Percentiles rank a stretch among this genome's conserved stretches.
These are phyloP conservation scores for Aspergillus fijiensis DNA, from an alignment of 2,329 filamentous ascomycete genomes.

Conservation along the genomic window DNA sequence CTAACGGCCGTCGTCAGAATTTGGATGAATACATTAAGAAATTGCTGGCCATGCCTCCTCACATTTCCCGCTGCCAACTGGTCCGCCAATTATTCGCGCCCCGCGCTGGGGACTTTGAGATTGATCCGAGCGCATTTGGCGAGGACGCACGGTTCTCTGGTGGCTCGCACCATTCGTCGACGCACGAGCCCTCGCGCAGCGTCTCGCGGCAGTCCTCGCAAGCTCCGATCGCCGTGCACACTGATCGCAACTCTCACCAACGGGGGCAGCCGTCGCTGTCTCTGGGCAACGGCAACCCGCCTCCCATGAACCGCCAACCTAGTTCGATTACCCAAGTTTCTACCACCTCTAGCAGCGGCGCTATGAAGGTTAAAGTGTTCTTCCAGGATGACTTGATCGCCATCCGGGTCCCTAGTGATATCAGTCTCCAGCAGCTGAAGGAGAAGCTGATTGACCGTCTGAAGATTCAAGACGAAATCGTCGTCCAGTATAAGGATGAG, in stretches of 20 bases:
- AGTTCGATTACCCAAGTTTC: constrained; percentile 55
- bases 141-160: constrained; percentile 75
- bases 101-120: constrained; percentile 87
- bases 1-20: constrained; percentile 86
- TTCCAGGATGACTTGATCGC: constrained; percentile 90
- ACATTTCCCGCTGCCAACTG: constrained; percentile 80
- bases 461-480: constrained; percentile 73
- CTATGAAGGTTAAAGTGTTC: constrained; percentile 92
- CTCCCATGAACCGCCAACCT: constrained; percentile 49
- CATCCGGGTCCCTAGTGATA: constrained; percentile 80
- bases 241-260: constrained; percentile 42
- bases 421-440: constrained; percentile 73
- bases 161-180: constrained; percentile 66
- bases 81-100: constrained; percentile 91
- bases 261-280: constrained; percentile 35
- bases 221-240: constrained; percentile 59
- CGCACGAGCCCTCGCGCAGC: constrained; percentile 59
- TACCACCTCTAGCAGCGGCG: constrained; percentile 42
- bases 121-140: constrained; percentile 65
- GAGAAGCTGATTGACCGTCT: constrained; percentile 83
- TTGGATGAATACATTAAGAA: constrained; percentile 95
- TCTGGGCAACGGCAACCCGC: constrained; percentile 39
- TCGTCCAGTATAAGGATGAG: constrained; percentile 85
- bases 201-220: constrained; percentile 66
- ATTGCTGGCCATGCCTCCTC: constrained; percentile 74